Conservation (phyloP, 139 green algal species). For the Tetradesmus lagerheimii region DNA sequence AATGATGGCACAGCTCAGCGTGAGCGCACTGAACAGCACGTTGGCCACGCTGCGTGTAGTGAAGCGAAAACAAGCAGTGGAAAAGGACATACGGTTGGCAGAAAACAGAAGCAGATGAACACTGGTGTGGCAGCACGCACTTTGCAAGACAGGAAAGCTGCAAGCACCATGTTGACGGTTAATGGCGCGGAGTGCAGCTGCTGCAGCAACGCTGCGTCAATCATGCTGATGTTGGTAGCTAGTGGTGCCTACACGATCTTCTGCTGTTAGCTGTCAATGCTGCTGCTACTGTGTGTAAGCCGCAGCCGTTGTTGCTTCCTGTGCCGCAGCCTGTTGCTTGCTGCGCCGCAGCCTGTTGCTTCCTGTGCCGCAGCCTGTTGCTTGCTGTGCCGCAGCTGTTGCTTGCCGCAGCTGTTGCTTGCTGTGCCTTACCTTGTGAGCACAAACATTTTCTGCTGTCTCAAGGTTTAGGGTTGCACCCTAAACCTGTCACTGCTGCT, state of each 20-base stretch:
- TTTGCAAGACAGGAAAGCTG: no score
- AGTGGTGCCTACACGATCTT: no score
- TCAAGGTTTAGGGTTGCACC: no score
- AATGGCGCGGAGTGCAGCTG: no score
- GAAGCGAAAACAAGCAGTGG: neutral
- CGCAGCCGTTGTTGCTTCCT: neutral
- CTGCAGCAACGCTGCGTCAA: no score
- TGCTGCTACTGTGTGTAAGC: no score
- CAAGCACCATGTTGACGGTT: no score
- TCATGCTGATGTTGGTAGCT: no score
- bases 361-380: neutral
- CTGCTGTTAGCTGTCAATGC: neutral
- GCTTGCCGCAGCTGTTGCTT: neutral
- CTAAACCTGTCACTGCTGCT: no score
- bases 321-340: no score
- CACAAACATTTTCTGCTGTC: no score
- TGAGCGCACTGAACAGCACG: conserved; percentile 89
- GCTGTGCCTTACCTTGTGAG: conserved; percentile 76
- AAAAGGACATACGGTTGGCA: neutral
- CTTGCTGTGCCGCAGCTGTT: neutral
- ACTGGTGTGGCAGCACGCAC: neutral
- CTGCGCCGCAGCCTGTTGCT: neutral
- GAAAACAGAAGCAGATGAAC: neutral
- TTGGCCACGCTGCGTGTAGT: conserved; percentile 78
- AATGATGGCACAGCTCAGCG: conserved; percentile 76